phyloP scores from a whole-genome alignment of 257 asterid genomes.

The Salvia miltiorrhiza region DNA sequence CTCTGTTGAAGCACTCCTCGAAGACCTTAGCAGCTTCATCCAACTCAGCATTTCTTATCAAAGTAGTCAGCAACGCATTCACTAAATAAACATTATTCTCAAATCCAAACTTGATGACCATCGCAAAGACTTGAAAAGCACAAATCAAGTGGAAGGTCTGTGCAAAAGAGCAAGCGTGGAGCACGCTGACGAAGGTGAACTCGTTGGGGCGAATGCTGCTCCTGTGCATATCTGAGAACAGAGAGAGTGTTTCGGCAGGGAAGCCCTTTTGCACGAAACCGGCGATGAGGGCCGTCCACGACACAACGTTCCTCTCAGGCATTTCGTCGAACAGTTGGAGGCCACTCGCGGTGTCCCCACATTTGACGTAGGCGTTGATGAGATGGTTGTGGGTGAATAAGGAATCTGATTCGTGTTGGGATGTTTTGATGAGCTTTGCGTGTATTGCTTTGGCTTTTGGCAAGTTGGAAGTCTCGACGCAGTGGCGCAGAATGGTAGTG shows the following conservation, averaged over 20 bases:
- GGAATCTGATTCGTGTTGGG: constrained; percentile 19
- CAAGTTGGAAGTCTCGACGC: constrained; percentile 36
- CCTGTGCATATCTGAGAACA: constrained; percentile 49
- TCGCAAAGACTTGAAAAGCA: constrained; percentile 47
- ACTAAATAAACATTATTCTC: constrained; percentile 44
- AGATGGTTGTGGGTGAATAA: constrained; percentile 52
- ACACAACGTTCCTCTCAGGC: constrained; percentile 58
- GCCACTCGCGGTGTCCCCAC: constrained; percentile 36
- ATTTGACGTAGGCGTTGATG: constrained; percentile 48
- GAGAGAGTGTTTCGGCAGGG: constrained; percentile 44
- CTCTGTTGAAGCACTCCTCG: constrained; percentile 36
- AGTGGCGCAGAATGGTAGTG: constrained; percentile 36
- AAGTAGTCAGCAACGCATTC: constrained; percentile 53
- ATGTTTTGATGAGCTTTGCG: constrained; percentile 42
- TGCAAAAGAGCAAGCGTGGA: constrained; percentile 56
- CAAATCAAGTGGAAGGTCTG: constrained; percentile 38
- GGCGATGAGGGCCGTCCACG: constrained; percentile 73
- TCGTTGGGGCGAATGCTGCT: constrained; percentile 49
- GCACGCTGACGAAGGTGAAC: constrained; percentile 64
- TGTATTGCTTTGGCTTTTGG: constrained; percentile 38
- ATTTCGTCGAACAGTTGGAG: constrained; percentile 63
- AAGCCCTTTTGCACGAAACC: constrained; percentile 62
- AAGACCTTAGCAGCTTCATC: constrained; percentile 49
- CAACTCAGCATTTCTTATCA: constrained; percentile 49
- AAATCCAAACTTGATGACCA: constrained; percentile 58